These are phyloP conservation scores for Talaromyces nanjingensis DNA, from an alignment of 495 filamentous ascomycete species.

Conservation along the genomic window DNA sequence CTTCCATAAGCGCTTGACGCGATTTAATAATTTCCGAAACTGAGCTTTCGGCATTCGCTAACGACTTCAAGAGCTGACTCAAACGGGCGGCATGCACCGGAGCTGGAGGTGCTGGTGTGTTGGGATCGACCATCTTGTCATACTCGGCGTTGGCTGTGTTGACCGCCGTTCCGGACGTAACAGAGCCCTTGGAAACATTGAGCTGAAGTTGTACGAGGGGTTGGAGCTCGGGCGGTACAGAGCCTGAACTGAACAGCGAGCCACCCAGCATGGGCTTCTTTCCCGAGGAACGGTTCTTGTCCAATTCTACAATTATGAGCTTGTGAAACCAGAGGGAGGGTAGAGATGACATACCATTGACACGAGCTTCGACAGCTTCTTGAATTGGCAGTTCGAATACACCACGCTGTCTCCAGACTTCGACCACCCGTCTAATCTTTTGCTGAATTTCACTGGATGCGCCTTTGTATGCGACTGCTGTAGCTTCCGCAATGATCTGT, in stretches of 20 bases:
- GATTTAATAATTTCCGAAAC: slow-evolving; percentile 88
- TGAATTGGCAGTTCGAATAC: slow-evolving; percentile 82
- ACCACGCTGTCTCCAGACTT: slow-evolving; percentile 81
- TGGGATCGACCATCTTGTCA: slow-evolving; percentile 68
- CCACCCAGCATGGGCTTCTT: slow-evolving; percentile 64
- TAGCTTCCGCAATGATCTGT: slow-evolving; percentile 78
- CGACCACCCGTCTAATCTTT: slow-evolving; percentile 81
- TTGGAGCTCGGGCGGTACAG: slow-evolving; percentile 68
- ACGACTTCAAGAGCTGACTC: slow-evolving; percentile 73
- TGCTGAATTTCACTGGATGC: slow-evolving; percentile 74
- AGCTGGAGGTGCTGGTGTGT: slow-evolving; percentile 57
- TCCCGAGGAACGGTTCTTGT: slow-evolving; percentile 60
- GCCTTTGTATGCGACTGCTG: slow-evolving; percentile 77
- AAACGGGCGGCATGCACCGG: slow-evolving; percentile 91
- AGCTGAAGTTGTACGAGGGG: slow-evolving; percentile 67
- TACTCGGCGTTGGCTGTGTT: slow-evolving; percentile 72
- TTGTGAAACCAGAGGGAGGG: background rate
- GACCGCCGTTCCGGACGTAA: slow-evolving; percentile 52
- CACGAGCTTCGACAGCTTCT: slow-evolving; percentile 64
- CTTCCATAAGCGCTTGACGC: slow-evolving; percentile 65
- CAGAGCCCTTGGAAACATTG: slow-evolving; percentile 60
- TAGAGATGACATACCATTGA: slow-evolving; percentile 55
- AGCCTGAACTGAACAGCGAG: slow-evolving; percentile 58
- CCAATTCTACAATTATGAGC: slow-evolving; percentile 55
- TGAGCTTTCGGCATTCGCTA: slow-evolving; percentile 86